Base-by-base conservation (phyloP, 2,329 filamentous ascomycete species). In the Xylaria sp. region DNA sequence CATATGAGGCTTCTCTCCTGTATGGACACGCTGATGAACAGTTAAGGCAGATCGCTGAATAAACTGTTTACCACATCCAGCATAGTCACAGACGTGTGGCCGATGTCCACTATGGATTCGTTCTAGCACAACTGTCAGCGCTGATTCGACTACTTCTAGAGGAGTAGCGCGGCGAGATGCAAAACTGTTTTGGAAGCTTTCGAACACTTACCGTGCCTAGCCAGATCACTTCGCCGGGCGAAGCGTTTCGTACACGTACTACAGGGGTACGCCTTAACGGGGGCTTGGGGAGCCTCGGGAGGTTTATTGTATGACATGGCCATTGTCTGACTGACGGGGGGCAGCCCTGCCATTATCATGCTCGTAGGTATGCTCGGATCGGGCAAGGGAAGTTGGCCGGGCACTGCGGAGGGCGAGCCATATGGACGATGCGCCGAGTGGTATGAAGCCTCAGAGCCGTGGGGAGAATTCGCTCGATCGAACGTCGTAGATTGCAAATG, bases 1-100 rank as follows among this genome's bases (percentile, higher is more conserved):
- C 89, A 96, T 95, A 77, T 99, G 96, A 59, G 96, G 96, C 82
- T 99, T 99, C 83, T 98, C 96, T 72, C 96, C 96, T 1, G 96
- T 98, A 81, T 99, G 96, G 23, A 97, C 94, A 74, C 96, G 92
- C 77, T 93, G 91, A 80, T 98, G 96, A 7, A 99, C 96, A 0
- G 96, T 99, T 79, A 99, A 83, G 26, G 96, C 96, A 33, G 94
- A 97, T 65, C 96, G 89, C 81, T 99, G 96, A 74, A 99, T 99
- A 79, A 99, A 99, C 78, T 95, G 93, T 82, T 98, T 99, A 72
- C 93, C 93, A 79, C 96, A 99, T 62, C 89, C 90, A 48, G 91
- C 91, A 67, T 89, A 93, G 76, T 97, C 94, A 81, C 96, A 99
- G 59, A 95, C 91, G 79, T 99, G 96, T 58, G 96, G 96, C 67